Base-by-base conservation (phyloP, 139 green algal species). In the Closterium sp. region DNA sequence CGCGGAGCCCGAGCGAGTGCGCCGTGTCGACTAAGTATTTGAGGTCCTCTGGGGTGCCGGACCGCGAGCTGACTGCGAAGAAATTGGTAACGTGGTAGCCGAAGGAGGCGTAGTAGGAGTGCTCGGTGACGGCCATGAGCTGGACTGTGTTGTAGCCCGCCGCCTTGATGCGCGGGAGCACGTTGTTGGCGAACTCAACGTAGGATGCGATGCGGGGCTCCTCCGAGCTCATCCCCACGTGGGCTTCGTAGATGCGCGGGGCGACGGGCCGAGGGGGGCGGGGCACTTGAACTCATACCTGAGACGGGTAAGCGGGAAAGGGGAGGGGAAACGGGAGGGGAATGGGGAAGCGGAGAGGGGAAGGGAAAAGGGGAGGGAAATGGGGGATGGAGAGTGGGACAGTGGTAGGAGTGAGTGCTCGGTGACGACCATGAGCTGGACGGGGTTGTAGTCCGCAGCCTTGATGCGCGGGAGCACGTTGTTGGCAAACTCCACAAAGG, bases 51-150 rank as follows among this genome's bases (percentile, higher is more conserved):
- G 97, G 97, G 0, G 94, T 99, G 84, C 97, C 97, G 34, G 92
- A 96, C 38, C 96, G 95, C 23, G 88, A 96, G 92, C 90, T 95
- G 34, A 97, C 94, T 23, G 97, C 97, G 94, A 98, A 99, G 76
- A 97, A 96, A 90, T 96, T 98, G 33, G 97, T 99, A 28, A 99
- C 97, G 91, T 99, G 97, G 94, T 99, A 98, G 21, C 97, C 97
- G 92, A 98, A 99, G 38, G 93, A 97, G 2, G 91, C 97, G 91
- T 98, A 99, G 94, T 98, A 99, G 8, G 97, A 95, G 93, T 99
- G 97, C 95, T 99, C 97, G 96, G 97, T 95, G 4, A 99, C 93
- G 1, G 97, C 97, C 76, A 99, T 96, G 19, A 96, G 90, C 89
- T 96, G 94, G 21, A 94, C 93, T 6, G 96, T 96, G 33, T 97